Percentiles rank a stretch among this genome's conserved stretches.
These are phyloP conservation scores for Metarhizium humberi DNA, from an alignment of 2,329 filamentous ascomycete species.

Conservation along the genomic window DNA sequence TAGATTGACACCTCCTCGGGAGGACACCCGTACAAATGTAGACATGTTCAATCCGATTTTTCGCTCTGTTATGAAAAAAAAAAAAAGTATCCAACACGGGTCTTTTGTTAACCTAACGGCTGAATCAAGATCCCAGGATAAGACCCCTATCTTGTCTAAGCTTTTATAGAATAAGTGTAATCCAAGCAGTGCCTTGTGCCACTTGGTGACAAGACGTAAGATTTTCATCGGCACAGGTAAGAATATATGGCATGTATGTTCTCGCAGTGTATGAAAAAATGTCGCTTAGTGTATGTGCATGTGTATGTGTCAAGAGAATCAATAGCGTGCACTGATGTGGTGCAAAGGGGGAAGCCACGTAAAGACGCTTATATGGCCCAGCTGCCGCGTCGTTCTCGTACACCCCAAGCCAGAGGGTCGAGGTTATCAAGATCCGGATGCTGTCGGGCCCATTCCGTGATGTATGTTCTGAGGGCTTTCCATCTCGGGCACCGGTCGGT, in stretches of 20 bases:
- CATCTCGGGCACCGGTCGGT: constrained; percentile 59
- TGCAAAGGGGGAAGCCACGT: background rate
- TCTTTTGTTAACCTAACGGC: background rate
- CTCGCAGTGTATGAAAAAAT: background rate
- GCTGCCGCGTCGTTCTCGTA: constrained; percentile 56
- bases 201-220: background rate
- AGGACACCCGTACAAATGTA: background rate
- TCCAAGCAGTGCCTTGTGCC: background rate
- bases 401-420: constrained; percentile 56
- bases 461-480: constrained; percentile 75
- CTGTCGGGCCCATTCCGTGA: constrained; percentile 82
- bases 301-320: background rate
- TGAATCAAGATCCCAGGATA: background rate
- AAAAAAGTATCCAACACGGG: background rate
- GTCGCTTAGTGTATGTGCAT: background rate
- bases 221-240: background rate
- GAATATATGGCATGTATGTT: constrained; percentile 1
- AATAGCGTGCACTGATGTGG: background rate
- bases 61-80: background rate
- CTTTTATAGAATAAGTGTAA: background rate
- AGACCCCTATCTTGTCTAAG: too few relatives aligned
- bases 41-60: background rate
- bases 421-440: constrained; percentile 63
- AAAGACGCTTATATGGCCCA: constrained; percentile 52
- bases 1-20: background rate